Percentiles rank a stretch among this genome's conserved stretches.
Conservation (phyloP, 495 filamentous ascomycete species). For the Saxispiralis lemnorum region DNA sequence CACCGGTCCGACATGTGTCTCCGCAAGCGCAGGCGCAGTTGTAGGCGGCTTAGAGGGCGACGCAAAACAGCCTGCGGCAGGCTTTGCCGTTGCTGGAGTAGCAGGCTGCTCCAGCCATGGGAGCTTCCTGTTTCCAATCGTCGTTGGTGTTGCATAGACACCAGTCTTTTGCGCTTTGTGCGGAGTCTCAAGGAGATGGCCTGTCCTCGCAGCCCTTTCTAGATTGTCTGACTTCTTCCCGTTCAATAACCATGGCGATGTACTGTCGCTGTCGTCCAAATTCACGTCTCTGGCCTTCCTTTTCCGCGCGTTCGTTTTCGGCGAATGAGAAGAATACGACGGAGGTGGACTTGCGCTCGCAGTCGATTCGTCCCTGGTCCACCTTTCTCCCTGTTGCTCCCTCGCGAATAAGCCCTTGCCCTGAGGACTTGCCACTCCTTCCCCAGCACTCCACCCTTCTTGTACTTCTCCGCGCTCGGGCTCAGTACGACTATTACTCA, state of each 20-base stretch:
- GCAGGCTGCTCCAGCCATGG: constrained; percentile 15
- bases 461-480: constrained; percentile 3
- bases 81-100: constrained; percentile 7
- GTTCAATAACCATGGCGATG: constrained; percentile 10
- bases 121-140: constrained; percentile 31
- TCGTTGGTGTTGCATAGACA: constrained; percentile 29
- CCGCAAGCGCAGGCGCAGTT: not conserved
- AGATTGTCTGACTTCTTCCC: not conserved
- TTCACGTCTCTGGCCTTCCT: constrained; percentile 1
- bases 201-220: too few relatives aligned
- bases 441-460: constrained; percentile 10
- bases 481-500: constrained; percentile 33
- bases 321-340: not conserved
- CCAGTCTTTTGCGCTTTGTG: constrained; percentile 32
- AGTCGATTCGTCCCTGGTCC: constrained; percentile 2
- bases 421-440: not conserved
- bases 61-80: not conserved
- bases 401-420: constrained; percentile 4
- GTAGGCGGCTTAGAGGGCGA: constrained; percentile 5
- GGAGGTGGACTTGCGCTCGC: constrained; percentile 3
- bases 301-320: constrained; percentile 3
- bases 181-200: constrained; percentile 25
- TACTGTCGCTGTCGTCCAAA: constrained; percentile 12
- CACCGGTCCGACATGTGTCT: not conserved
- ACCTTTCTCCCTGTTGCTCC: not conserved